These are phyloP conservation scores for Botryosphaeria agaves DNA, from an alignment of 2,329 filamentous ascomycete genomes.

Conservation along the genomic window DNA sequence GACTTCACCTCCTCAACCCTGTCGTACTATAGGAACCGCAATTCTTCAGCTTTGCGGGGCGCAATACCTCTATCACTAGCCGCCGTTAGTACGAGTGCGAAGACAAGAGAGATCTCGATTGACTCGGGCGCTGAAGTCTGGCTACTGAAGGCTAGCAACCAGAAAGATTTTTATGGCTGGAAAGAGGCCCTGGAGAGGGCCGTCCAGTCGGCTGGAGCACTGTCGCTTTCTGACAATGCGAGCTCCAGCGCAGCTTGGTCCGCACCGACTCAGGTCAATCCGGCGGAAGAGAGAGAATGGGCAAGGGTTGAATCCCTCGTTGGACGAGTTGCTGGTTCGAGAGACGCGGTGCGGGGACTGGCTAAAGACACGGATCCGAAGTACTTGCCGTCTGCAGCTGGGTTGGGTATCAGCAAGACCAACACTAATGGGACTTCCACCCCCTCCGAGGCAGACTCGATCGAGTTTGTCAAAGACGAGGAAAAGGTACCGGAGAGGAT, in stretches of 20 bases:
- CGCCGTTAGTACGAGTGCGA: conserved; percentile 77
- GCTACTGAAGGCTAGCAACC: conserved; percentile 73
- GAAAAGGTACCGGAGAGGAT: conserved; percentile 36
- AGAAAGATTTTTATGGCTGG: conserved; percentile 79
- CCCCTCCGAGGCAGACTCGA: conserved; percentile 26
- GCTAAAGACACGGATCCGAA: conserved; percentile 69
- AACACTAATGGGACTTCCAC: conserved; percentile 14
- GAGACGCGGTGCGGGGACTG: conserved; percentile 73
- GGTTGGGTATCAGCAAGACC: conserved; percentile 14
- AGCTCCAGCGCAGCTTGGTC: background rate
- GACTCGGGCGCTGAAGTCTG: conserved; percentile 95
- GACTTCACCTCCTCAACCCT: conserved; percentile 89
- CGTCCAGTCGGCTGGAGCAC: conserved; percentile 32
- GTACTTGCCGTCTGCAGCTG: conserved; percentile 23
- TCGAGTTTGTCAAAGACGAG: conserved; percentile 35
- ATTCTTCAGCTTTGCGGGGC: conserved; percentile 79
- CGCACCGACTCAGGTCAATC: conserved; percentile 8
- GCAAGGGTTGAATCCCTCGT: conserved; percentile 70
- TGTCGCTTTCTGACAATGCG: conserved; percentile 5
- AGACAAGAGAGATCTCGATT: conserved; percentile 80
- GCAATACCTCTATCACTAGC: conserved; percentile 85
- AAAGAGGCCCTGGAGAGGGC: conserved; percentile 70
- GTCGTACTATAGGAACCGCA: conserved; percentile 90
- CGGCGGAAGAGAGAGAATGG: conserved; percentile 68
- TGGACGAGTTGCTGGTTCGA: conserved; percentile 68